Percentiles rank a stretch among this genome's conserved stretches.
Evolutionary conservation across 768 basidiomycete species (phyloP).

Genomic region (Daedaleopsis nitida): DNA sequence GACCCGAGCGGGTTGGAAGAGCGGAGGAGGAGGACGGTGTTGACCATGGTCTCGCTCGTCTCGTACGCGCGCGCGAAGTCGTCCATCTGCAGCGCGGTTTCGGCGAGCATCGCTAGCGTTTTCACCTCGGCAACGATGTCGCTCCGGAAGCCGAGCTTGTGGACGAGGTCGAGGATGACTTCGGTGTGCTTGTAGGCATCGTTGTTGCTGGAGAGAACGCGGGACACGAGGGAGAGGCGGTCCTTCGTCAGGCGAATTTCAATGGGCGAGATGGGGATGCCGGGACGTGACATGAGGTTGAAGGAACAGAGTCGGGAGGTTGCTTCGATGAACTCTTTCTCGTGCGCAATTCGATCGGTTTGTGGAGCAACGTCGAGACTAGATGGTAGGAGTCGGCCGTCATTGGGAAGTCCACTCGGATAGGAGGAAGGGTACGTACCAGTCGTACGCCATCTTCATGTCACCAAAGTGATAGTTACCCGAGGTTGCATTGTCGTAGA

Average conservation of each 20-base stretch:
- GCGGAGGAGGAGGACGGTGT: conserved; percentile 54
- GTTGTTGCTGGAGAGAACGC: conserved; percentile 79
- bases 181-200: conserved; percentile 92
- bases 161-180: conserved; percentile 86
- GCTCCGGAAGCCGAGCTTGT: conserved; percentile 80
- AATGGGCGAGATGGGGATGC: conserved; percentile 82
- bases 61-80: conserved; percentile 79
- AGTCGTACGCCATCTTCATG: conserved; percentile 97
- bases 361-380: conserved; percentile 77
- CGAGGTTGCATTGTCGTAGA: conserved; percentile 92
- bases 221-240: conserved; percentile 83
- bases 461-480: conserved; percentile 93
- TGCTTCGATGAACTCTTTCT: conserved; percentile 95
- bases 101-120: conserved; percentile 86
- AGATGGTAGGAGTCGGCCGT: conserved; percentile 5
- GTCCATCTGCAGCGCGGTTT: conserved; percentile 80
- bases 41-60: conserved; percentile 71
- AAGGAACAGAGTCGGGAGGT: conserved; percentile 95
- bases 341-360: conserved; percentile 61
- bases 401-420: conserved; percentile 3
- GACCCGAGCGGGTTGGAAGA: conserved; percentile 29
- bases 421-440: conserved; percentile 49
- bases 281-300: conserved; percentile 74
- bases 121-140: conserved; percentile 80
- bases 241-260: conserved; percentile 93